Conservation (phyloP, 805 yeast species). For the Alloascoidea hylecoeti region DNA sequence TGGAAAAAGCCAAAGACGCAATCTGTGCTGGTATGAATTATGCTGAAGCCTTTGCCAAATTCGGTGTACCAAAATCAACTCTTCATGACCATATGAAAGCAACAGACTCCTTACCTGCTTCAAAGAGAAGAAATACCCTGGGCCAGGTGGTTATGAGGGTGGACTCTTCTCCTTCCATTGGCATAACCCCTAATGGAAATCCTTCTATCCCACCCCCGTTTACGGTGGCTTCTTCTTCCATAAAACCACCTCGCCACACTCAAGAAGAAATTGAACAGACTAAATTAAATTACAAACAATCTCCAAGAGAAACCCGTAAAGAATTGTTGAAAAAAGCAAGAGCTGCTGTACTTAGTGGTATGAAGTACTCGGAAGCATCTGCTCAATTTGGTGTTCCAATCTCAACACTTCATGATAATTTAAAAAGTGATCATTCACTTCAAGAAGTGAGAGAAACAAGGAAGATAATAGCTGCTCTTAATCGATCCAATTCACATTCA, state of each 20-base stretch:
- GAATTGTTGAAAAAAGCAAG: not conserved
- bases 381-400: not conserved
- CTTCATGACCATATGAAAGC: not conserved
- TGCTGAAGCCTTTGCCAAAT: not conserved
- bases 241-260: no score
- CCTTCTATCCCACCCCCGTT: not conserved
- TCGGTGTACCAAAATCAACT: not conserved
- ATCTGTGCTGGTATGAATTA: not conserved
- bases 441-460: not conserved
- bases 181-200: not conserved
- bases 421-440: not conserved
- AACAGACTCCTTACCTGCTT: not conserved
- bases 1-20: not conserved
- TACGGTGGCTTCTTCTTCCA: not conserved
- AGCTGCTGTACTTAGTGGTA: not conserved
- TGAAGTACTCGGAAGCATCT: not conserved
- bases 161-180: not conserved
- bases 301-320: not conserved
- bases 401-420: not conserved
- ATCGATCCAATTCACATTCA: no score
- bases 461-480: no score
- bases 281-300: not conserved
- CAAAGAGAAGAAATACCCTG: not conserved
- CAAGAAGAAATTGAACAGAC: not conserved
- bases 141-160: not conserved